Evolutionary conservation across 2,329 filamentous ascomycete species (phyloP).

Genomic region (Penicillium decumbens): DNA sequence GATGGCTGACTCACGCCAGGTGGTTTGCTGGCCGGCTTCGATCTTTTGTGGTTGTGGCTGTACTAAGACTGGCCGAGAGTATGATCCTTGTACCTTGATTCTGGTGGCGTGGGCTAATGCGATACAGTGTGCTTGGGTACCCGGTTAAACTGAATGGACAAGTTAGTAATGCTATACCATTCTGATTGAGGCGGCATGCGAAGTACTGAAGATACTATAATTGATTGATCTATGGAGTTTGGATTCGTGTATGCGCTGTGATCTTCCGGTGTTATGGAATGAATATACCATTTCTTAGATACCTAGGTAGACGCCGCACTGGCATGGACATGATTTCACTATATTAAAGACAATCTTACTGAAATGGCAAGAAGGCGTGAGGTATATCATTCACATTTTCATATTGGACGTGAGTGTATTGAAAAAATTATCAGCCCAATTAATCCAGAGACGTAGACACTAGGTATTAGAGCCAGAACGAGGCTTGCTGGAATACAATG

Average conservation of each 20-base stretch:
- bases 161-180: constrained; percentile 50
- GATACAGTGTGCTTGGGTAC: constrained; percentile 46
- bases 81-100: constrained; percentile 17
- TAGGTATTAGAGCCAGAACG: constrained; percentile 12
- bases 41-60: constrained; percentile 55
- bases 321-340: background rate
- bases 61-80: constrained; percentile 53
- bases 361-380: background rate
- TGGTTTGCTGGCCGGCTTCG: constrained; percentile 53
- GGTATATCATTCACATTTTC: background rate
- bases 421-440: background rate
- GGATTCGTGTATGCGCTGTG: background rate
- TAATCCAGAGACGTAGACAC: constrained; percentile 9
- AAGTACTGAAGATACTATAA: background rate
- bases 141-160: constrained; percentile 51
- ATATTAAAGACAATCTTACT: background rate
- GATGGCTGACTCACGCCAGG: constrained; percentile 28
- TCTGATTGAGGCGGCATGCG: constrained; percentile 28
- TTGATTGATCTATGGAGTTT: background rate
- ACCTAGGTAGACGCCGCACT: background rate
- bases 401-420: background rate
- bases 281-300: background rate
- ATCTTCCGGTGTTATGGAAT: background rate
- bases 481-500: constrained; percentile 24
- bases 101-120: constrained; percentile 17